A percentile compares a stretch with the other conserved stretches of the same genome.
Conservation (phyloP, 768 basidiomycete species). For the Paxillus ammoniavirescens region DNA sequence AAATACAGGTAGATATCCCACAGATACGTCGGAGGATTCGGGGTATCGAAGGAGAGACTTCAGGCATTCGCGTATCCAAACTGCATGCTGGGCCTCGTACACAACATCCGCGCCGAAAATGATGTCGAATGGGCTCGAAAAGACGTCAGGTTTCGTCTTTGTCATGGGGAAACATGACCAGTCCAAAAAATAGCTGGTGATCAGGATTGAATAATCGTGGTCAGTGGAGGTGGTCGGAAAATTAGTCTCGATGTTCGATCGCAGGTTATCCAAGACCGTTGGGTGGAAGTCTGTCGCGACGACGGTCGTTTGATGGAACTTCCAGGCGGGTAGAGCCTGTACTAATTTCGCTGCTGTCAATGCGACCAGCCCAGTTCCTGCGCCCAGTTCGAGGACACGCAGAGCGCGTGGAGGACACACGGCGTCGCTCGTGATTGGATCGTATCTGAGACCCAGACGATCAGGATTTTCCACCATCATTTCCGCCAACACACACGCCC, state of each 20-base stretch:
- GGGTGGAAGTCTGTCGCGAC: constrained; percentile 52
- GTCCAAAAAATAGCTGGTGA: constrained; percentile 35
- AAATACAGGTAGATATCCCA: constrained; percentile 36
- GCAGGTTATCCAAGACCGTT: constrained; percentile 46
- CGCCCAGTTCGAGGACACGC: constrained; percentile 53
- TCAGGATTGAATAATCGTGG: constrained; percentile 2
- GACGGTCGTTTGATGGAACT: constrained; percentile 23
- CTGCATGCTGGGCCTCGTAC: constrained; percentile 49
- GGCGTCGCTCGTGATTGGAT: not conserved
- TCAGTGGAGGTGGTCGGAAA: constrained; percentile 11
- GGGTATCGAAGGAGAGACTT: constrained; percentile 34
- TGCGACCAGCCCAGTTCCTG: constrained; percentile 56
- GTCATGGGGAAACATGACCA: constrained; percentile 35
- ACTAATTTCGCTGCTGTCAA: constrained; percentile 39
- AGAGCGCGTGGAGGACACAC: constrained; percentile 12
- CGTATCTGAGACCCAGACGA: constrained; percentile 42
- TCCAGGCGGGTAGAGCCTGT: not conserved
- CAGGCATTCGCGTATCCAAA: constrained; percentile 46
- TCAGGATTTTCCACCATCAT: constrained; percentile 59
- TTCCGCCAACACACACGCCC: constrained; percentile 77
- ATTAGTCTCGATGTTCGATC: constrained; percentile 41
- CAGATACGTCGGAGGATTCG: not conserved
- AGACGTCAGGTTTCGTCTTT: constrained; percentile 14
- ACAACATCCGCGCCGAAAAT: constrained; percentile 54
- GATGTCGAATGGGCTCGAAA: constrained; percentile 43